Base-by-base conservation (phyloP, 768 basidiomycete genomes). In the Pholiota conissans region DNA sequence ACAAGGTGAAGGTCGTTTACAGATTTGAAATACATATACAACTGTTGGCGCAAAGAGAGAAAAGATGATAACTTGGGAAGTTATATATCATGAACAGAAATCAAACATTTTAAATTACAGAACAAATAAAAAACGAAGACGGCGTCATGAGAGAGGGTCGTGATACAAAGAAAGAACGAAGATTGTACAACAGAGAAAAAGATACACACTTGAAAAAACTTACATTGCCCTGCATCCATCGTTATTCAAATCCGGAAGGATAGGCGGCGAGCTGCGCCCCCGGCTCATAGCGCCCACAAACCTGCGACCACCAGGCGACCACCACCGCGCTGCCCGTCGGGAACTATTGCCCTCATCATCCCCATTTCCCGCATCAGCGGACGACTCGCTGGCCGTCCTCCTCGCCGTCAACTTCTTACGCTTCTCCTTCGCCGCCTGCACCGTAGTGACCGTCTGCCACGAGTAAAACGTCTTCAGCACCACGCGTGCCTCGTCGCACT, bases 361-460 rank as follows among this genome's bases (percentile, higher is more conserved):
- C 71, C 73, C 75, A 71, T 58, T 65, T 14, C 52, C 56, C 59
- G 55, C 56, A 55, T 49, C 65, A 57, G 49, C 59, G 52, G 56
- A 73, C 40, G 69, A 72, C 52, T 72, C 77, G 46, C 76, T 82
- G 46, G 69, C 74, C 3, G 70, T 71, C 54, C 83, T 74, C 67
- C 78, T 76, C 52, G 75, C 73, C 50, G 63, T 65, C 40, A 77
- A 63, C 71, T 84, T 90, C 57, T 84, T 79, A 61, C 84, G 77
- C 75, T 84, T 88, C 77, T 87, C 87, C 66, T 89, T 78, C 52
- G 79, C 81, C 30, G 79, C 74, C 57, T 79, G 79, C 48, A 93
- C 91, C 0, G 85, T 84, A 67, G 93, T 92, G 34, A 94, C 91
- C 9, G 83, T 88, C 76, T 93, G 89, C 89, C 90, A 92, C 49